Evolutionary conservation across 2,329 filamentous ascomycete species (phyloP), one percentile per base, ranked within the genome.

Genomic region (Trichoderma endophyticum): DNA sequence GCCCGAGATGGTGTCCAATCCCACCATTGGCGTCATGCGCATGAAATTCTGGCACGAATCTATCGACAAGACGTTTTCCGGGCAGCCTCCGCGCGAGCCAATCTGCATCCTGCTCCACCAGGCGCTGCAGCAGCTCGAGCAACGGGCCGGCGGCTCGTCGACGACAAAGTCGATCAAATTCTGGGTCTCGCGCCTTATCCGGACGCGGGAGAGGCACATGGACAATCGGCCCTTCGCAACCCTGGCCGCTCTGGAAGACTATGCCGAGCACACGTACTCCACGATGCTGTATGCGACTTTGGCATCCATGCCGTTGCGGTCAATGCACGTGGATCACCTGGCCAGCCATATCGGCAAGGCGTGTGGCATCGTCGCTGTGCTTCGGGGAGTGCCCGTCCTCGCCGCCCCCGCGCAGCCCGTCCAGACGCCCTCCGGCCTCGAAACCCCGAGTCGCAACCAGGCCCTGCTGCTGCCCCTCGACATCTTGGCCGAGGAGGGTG

Each of bases 281-380:
- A 97, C 94, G 0, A 85, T 98, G 59, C 89, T 97, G 82, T 99
- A 99, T 80, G 87, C 97, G 74, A 95, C 92, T 0, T 84, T 98
- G 48, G 93, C 93, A 21, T 87, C 92, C 7, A 83, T 98, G 71
- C 92, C 94, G 0, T 85, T 98, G 77, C 89, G 90, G 11, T 97
- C 93, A 1, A 87, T 97, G 77, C 92, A 95, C 28, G 90, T 94
- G 56, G 96, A 99, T 78, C 96, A 99, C 82, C 86, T 99, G 21
- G 95, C 95, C 9, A 97, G 93, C 70, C 96, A 99, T 80, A 93
- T 98, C 72, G 96, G 96, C 67, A 99, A 99, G 79, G 95, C 96
- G 0, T 92, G 90, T 63, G 96, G 96, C 9, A 98, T 99, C 70
- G 87, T 91, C 3, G 92, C 95, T 1, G 88, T 97, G 0, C 84